These are phyloP conservation scores for Neospermospora avenae DNA, from an alignment of 2,329 filamentous ascomycete species.

Conservation along the genomic window DNA sequence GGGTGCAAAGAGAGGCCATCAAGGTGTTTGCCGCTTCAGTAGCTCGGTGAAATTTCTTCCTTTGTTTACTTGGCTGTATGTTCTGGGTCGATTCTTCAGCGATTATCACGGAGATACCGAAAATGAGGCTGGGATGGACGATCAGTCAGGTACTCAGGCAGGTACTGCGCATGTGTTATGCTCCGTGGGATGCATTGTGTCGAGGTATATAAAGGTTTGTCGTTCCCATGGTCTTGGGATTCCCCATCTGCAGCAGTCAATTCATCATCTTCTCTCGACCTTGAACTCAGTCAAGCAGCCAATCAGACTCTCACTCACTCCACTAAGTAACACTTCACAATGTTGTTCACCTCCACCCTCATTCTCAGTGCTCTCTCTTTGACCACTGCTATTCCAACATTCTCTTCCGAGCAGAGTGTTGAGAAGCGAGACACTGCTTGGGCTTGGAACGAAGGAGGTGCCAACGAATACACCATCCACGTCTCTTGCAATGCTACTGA, in stretches of 20 bases:
- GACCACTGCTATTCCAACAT: constrained; percentile 4
- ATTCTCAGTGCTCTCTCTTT: constrained; percentile 1
- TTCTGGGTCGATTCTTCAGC: not conserved
- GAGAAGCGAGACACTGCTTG: constrained; percentile 2
- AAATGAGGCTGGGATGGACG: not conserved
- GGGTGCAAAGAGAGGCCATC: not conserved
- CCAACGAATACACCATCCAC: constrained; percentile 50
- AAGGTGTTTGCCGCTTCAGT: not conserved
- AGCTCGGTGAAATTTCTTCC: not conserved
- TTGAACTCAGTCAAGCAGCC: not conserved
- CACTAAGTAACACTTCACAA: not conserved
- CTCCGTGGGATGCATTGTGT: not conserved
- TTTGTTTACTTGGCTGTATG: not conserved
- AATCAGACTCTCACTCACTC: not conserved
- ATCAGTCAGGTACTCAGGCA: too few relatives aligned
- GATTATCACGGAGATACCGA: not conserved
- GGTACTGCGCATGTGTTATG: not conserved
- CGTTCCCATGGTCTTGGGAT: not conserved
- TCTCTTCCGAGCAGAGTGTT: not conserved
- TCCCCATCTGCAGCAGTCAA: not conserved
- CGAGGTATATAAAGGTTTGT: not conserved
- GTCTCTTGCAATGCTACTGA: constrained; percentile 64
- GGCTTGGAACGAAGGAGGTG: constrained; percentile 12
- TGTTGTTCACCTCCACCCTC: not conserved
- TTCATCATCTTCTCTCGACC: not conserved